phyloP scores from a whole-genome alignment of 2,329 filamentous ascomycete species.

The Colletotrichum incanum region DNA sequence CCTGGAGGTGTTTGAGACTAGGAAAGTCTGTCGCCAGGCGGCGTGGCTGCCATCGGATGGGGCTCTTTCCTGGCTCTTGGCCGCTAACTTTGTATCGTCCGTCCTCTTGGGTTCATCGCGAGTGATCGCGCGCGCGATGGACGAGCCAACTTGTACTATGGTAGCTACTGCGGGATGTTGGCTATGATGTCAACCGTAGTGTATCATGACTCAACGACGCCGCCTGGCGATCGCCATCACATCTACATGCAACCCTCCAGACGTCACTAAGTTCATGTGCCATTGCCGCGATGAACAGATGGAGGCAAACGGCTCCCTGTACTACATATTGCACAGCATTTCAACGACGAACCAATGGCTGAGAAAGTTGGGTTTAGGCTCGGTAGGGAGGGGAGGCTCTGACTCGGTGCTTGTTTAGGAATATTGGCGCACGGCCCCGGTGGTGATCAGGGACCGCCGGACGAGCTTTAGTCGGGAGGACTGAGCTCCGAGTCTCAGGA shows the following conservation, averaged over 20 bases:
- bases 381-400: slow-evolving; percentile 3
- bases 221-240: neutral
- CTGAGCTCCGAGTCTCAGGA: slow-evolving; percentile 42
- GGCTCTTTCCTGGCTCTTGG: slow-evolving; percentile 3
- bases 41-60: neutral
- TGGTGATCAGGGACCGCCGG: slow-evolving; percentile 27
- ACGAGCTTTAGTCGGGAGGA: slow-evolving; percentile 24
- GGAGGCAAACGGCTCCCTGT: slow-evolving; percentile 7
- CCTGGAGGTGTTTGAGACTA: slow-evolving; percentile 35
- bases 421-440: slow-evolving; percentile 29
- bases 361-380: neutral
- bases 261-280: slow-evolving; percentile 8
- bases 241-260: slow-evolving; percentile 24
- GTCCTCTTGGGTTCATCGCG: neutral
- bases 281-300: slow-evolving; percentile 5
- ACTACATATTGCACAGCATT: neutral
- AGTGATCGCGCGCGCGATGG: neutral
- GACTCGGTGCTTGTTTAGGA: slow-evolving; percentile 37
- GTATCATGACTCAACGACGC: slow-evolving; percentile 12
- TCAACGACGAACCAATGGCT: neutral
- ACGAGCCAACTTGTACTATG: too few species aligned
- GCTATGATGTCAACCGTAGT: neutral
- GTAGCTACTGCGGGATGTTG: neutral
- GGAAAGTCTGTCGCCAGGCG: slow-evolving; percentile 14
- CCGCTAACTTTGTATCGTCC: neutral